Evolutionary conservation across 768 basidiomycete genomes (phyloP), one percentile per base, ranked within the genome.

Genomic region (Tulasnella sp.): DNA sequence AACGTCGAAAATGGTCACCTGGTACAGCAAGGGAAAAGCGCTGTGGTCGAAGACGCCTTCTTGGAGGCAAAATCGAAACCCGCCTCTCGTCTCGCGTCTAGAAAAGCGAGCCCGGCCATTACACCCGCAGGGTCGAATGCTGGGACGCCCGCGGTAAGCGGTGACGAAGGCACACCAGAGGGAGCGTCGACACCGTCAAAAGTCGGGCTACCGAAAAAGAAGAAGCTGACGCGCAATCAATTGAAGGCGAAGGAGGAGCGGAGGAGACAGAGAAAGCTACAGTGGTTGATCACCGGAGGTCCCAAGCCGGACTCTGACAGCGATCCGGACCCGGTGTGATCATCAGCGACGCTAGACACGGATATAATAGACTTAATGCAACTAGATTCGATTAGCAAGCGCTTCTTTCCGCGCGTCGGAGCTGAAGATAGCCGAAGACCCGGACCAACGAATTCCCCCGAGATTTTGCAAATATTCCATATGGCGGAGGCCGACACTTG

Each of bases 161-260:
- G 92, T n/a, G 88, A 86, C 64, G 93, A 94, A 81, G 91, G 89
- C 73, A 58, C 54, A 83, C 82, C 71, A 79, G 80, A 52, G 78
- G 79, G 37, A 76, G 78, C 25, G 79, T 79, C 72, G 84, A 78
- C 68, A 49, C 80, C 77, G 17, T 81, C 85, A 72, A 91, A 86
- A 29, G 54, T 6, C 8, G 54, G 54, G 54, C 54, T n/a, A 14
- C 25, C 54, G 2, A 94, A 91, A 87, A 96, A 96, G 86, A 97
- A 97, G 87, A 97, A 95, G 85, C 49, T 86, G 82, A 94, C 93
- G n/a, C 88, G 93, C 69, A 95, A 95, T 83, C 93, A 97, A 82
- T 34, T 91, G 78, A 98, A 98, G 83, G 93, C 88, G 6, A 91
- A 89, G 83, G 95, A 96, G 82, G 96, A 96, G 83, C 87, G 96